A percentile compares a stretch with the other conserved stretches of the same genome.
Conservation (phyloP, 2,329 filamentous ascomycete species). For the Fusarium poae region DNA sequence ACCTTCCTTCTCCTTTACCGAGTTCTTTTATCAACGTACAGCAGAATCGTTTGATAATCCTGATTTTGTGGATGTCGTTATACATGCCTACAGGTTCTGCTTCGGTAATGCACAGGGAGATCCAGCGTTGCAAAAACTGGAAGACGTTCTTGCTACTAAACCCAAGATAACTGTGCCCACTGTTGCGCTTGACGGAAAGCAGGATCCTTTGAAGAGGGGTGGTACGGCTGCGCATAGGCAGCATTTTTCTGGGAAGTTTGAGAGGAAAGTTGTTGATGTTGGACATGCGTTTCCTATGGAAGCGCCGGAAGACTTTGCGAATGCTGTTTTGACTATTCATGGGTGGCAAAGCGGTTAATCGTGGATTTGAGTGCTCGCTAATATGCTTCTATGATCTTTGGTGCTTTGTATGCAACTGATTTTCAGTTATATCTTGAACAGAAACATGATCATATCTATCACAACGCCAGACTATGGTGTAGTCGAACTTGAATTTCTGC, state of each 20-base stretch:
- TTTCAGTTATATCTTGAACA: not conserved
- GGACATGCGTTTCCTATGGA: slow-evolving; percentile 24
- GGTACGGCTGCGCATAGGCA: slow-evolving; percentile 10
- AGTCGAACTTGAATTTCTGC: not conserved
- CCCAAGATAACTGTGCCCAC: slow-evolving; percentile 10
- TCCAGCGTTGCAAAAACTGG: not conserved
- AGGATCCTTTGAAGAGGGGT: slow-evolving; percentile 8
- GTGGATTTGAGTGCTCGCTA: not conserved
- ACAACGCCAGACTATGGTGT: not conserved
- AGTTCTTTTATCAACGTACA: slow-evolving; percentile 5
- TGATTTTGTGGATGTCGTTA: slow-evolving; percentile 20
- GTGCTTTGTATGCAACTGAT: not conserved
- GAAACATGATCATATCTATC: not conserved
- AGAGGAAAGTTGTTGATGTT: slow-evolving; percentile 12
- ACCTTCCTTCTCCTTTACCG: slow-evolving; percentile 10
- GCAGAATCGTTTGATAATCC: slow-evolving; percentile 14
- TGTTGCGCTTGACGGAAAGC: not conserved
- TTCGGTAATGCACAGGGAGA: slow-evolving; percentile 5
- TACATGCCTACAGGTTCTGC: slow-evolving; percentile 26
- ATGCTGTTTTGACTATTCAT: not conserved
- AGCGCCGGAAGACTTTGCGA: slow-evolving; percentile 2
- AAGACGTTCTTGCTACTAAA: slow-evolving; percentile 1
- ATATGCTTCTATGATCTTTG: not conserved
- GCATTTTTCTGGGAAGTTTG: not conserved
- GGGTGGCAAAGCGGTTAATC: not conserved